Evolutionary conservation across 176 grass and related monocot genomes (phyloP), one percentile per base, ranked within the genome.

Genomic region (Neostapfia colusana): DNA sequence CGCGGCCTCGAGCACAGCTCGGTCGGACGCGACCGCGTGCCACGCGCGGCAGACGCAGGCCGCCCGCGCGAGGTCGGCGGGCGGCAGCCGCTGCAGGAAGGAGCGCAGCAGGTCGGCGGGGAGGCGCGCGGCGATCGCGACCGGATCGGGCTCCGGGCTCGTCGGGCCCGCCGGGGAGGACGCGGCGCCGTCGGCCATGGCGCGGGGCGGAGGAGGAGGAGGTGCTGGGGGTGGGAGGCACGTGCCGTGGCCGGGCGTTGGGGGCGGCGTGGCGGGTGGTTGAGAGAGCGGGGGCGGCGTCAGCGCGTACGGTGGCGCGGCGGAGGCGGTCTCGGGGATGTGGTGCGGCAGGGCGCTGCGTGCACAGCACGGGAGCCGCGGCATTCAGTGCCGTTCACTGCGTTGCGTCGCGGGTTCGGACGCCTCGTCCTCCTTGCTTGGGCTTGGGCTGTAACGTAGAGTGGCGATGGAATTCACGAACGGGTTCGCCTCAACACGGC

Each of bases 31-130:
- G n/a, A 93, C 76, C 12, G 63, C 75, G 26, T 70, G 73, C 90
- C 94, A 97, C 36, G 83, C 67, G 34, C 94, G 94, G 77, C 91
- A 97, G 45, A 97, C 94, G 81, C 94, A 97, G 26, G 91, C 81
- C 9, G 91, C 81, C 53, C 94, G 75, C 28, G 91, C 91, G 20
- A 97, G 88, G 82, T 97, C 94, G 4, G 70, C 63, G 16, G 84
- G 86, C 36, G 67, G 49, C 10, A 93, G 82, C 62, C 73, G 51
- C 72, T 93, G 86, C 37, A 97, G 94, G 55, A 97, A 85, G 15
- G 75, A 73, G 14, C 81, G 88, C 15, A 97, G 89, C 38, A 97
- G 84, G 63, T 97, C 94, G 48, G 9, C 75, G 26, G 94, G 88
- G 79, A 72, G 69, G 60, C 72, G 38, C 53, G 84, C 75, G 70